These are phyloP conservation scores for Hypoxylon sp. DNA, from an alignment of 2,329 filamentous ascomycete genomes.

Conservation along the genomic window DNA sequence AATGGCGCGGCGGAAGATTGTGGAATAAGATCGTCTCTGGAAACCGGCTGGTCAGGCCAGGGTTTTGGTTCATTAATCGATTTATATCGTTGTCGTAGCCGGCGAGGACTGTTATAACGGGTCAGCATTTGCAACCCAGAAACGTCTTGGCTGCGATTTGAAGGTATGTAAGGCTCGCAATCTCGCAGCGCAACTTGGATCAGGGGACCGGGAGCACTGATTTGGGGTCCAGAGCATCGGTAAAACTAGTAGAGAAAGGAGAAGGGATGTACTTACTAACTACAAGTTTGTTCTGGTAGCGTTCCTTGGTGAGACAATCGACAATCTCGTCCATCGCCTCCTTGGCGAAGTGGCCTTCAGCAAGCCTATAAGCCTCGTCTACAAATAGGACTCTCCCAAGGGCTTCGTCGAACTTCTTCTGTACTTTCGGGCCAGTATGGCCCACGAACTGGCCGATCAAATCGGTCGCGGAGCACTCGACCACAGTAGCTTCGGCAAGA, in stretches of 20 bases:
- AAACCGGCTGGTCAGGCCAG: constrained; percentile 76
- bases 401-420: constrained; percentile 65
- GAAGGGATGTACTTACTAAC: constrained; percentile 59
- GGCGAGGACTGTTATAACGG: constrained; percentile 66
- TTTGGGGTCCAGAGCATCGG: neutral
- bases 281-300: constrained; percentile 72
- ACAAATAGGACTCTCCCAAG: constrained; percentile 79
- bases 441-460: constrained; percentile 77
- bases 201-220: neutral
- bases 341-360: constrained; percentile 69
- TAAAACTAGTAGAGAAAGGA: neutral
- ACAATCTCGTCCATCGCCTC: constrained; percentile 70
- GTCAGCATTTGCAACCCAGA: constrained; percentile 13
- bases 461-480: constrained; percentile 78
- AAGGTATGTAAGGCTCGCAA: neutral
- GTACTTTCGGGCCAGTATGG: constrained; percentile 72
- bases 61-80: constrained; percentile 71
- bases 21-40: constrained; percentile 73
- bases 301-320: constrained; percentile 67
- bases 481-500: constrained; percentile 70
- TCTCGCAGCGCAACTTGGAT: neutral
- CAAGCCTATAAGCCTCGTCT: constrained; percentile 79
- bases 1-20: constrained; percentile 60
- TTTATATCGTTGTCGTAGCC: constrained; percentile 79
- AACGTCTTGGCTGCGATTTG: neutral